Conservation (phyloP, 1,284 basidiomycete species). For the Calocybe gambosa region DNA sequence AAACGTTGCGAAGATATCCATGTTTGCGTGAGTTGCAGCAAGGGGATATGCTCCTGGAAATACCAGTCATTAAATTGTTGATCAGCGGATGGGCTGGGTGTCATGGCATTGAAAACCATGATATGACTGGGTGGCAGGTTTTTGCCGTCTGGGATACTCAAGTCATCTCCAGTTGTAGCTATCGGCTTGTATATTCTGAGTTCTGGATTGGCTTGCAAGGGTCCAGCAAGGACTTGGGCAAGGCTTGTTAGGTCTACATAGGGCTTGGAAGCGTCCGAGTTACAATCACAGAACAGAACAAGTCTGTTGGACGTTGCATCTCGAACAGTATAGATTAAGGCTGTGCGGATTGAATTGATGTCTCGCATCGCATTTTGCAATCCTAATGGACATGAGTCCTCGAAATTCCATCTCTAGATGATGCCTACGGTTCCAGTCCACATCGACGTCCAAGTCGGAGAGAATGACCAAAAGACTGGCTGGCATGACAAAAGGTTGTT, state of each 20-base stretch:
- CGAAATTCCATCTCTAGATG: not conserved
- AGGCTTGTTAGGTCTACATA: not conserved
- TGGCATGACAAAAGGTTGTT: slow-evolving; percentile 6
- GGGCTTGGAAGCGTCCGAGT: not conserved
- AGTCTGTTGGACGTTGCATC: not conserved
- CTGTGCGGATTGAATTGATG: slow-evolving; percentile 2
- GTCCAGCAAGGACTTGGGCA: slow-evolving; percentile 2
- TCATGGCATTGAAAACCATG: slow-evolving; percentile 23
- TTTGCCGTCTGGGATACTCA: not conserved
- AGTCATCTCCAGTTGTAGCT: not conserved
- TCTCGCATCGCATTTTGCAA: slow-evolving; percentile 3
- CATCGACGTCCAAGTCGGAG: not conserved
- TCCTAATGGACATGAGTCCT: slow-evolving; percentile 3
- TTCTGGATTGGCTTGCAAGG: slow-evolving; percentile 1
- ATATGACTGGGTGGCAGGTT: slow-evolving; percentile 7
- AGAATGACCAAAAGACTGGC: slow-evolving; percentile 11
- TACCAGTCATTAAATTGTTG: slow-evolving; percentile 27
- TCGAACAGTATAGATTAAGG: slow-evolving; percentile 5
- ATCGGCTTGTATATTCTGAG: slow-evolving; percentile 9
- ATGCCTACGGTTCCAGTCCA: slow-evolving; percentile 8
- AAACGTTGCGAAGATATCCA: slow-evolving; percentile 26
- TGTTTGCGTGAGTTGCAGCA: slow-evolving; percentile 22
- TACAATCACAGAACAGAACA: slow-evolving; percentile 7
- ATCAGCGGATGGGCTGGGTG: slow-evolving; percentile 19
- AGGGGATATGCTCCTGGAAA: slow-evolving; percentile 25